These are phyloP conservation scores for Lunasporangiospora selenospora DNA, from an alignment of 192 early-diverging fungal species.

Conservation along the genomic window DNA sequence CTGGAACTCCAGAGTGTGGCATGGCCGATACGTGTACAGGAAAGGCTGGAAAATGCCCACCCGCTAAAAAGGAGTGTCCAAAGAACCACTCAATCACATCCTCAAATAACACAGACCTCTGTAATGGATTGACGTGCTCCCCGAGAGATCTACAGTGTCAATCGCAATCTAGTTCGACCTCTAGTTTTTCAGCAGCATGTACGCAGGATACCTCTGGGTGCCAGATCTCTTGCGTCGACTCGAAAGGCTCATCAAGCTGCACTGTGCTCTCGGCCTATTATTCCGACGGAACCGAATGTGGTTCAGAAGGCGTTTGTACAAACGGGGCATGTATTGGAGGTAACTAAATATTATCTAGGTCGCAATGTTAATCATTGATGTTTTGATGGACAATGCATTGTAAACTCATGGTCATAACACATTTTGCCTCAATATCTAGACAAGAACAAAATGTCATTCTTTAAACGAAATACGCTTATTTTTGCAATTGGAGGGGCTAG, in stretches of 20 bases:
- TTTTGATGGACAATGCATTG: no score
- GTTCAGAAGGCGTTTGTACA: constrained; percentile 14
- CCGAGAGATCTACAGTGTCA: constrained; percentile 34
- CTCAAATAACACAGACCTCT: constrained; percentile 7
- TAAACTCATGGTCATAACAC: no score
- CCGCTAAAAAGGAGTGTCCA: constrained; percentile 25
- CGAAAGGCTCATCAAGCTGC: neutral
- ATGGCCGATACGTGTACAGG: constrained; percentile 22
- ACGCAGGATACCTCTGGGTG: constrained; percentile 5
- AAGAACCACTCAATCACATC: neutral
- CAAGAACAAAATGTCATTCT: constrained; percentile 8
- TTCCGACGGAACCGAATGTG: constrained; percentile 31
- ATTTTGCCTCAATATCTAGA: neutral
- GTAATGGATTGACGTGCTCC: no score
- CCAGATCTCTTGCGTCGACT: constrained; percentile 13
- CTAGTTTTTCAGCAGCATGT: constrained; percentile 7
- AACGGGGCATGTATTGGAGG: constrained; percentile 17
- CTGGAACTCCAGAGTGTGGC: constrained; percentile 10
- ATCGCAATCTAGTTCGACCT: neutral
- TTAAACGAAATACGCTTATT: constrained; percentile 11
- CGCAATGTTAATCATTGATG: no score
- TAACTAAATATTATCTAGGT: no score
- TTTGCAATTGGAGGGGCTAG: constrained; percentile 17
- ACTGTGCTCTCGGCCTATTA: constrained; percentile 1
- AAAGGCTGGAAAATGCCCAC: constrained; percentile 26